Evolutionary conservation across 2,329 filamentous ascomycete genomes (phyloP), one percentile per base, ranked within the genome.

Genomic region (Chrysosphaeria jannelii): DNA sequence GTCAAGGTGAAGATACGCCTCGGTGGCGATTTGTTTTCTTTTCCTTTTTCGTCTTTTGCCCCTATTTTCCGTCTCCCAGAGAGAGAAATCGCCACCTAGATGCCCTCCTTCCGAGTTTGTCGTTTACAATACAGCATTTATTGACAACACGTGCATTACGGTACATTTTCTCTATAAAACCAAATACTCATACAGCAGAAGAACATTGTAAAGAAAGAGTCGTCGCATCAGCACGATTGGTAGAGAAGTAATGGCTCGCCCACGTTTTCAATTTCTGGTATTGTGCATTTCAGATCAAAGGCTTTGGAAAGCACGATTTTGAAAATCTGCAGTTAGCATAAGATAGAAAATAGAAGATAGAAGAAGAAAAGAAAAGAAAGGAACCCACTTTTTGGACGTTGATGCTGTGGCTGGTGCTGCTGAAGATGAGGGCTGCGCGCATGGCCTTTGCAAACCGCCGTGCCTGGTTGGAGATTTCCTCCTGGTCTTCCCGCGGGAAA

Each of bases 271-370:
- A 97, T 93, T 47, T 97, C 85, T 22, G 85, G 85, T 40, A 97
- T 93, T 14, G 85, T 97, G 53, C 85, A 97, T 45, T 91, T 91
- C 28, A 97, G 59, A 43, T 97, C 85, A 41, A 97, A 97, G 2
- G 85, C 85, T 48, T 97, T 97, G 32, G 81, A 90, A 13, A 97
- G 59, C 27, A 97, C 85, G 36, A 97, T 97, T 47, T 97, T 97
- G 62, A 97, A 97, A 40, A 97, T 97, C 81, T 93, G 28, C 17
- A 14, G 3, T 7, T 18, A 18, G 16, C n/a, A 18, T 7, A 18
- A 15, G 30, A 30, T 23, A 21, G 16, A 9, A 3, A 6, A 11
- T 11, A n/a, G n/a, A n/a, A 14, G n/a, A 10, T 19, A 10, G 11
- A 10, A 12, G 6, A 15, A 8, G 23, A 19, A 20, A 7, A 13